These are phyloP conservation scores for Rhizopus sp. DNA, from an alignment of 371 early-diverging fungal genomes.

Conservation along the genomic window DNA sequence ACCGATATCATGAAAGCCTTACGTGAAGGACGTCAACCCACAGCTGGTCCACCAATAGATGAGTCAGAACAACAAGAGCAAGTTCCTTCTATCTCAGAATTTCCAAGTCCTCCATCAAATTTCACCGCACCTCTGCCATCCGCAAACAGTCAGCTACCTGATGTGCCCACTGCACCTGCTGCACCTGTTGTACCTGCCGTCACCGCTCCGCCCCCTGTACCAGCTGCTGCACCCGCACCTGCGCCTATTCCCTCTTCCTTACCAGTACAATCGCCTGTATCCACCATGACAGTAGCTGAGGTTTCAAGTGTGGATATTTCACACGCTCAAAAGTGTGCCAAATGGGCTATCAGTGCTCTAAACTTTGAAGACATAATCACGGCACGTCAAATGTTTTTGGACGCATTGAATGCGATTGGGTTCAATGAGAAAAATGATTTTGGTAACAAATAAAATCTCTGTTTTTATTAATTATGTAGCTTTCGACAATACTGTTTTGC, in stretches of 20 bases:
- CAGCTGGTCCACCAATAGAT: slow-evolving; percentile 63
- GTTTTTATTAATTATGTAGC: slow-evolving; percentile 35
- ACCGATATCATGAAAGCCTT: slow-evolving; percentile 91
- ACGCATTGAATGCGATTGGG: slow-evolving; percentile 65
- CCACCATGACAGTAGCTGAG: neutral
- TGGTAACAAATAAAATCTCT: slow-evolving; percentile 8
- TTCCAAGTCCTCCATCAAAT: slow-evolving; percentile 55
- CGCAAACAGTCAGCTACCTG: slow-evolving; percentile 12
- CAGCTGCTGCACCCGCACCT: neutral
- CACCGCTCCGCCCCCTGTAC: neutral
- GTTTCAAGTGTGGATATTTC: slow-evolving; percentile 42
- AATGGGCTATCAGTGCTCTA: slow-evolving; percentile 93
- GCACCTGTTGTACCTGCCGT: slow-evolving; percentile 10
- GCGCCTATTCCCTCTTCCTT: neutral
- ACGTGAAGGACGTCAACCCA: slow-evolving; percentile 82
- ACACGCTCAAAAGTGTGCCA: slow-evolving; percentile 84
- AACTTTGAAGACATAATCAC: slow-evolving; percentile 92
- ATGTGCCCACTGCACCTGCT: neutral
- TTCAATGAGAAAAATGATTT: slow-evolving; percentile 48
- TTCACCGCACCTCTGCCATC: slow-evolving; percentile 45
- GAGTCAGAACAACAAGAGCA: slow-evolving; percentile 12
- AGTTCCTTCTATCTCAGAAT: slow-evolving; percentile 42
- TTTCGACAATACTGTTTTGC: slow-evolving; percentile 65
- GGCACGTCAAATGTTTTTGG: slow-evolving; percentile 80
- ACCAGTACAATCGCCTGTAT: neutral